A percentile compares a stretch with the other conserved stretches of the same genome.
These are phyloP conservation scores for Nepenthes gracilis DNA, from an alignment of 148 eudicot species.

Conservation along the genomic window DNA sequence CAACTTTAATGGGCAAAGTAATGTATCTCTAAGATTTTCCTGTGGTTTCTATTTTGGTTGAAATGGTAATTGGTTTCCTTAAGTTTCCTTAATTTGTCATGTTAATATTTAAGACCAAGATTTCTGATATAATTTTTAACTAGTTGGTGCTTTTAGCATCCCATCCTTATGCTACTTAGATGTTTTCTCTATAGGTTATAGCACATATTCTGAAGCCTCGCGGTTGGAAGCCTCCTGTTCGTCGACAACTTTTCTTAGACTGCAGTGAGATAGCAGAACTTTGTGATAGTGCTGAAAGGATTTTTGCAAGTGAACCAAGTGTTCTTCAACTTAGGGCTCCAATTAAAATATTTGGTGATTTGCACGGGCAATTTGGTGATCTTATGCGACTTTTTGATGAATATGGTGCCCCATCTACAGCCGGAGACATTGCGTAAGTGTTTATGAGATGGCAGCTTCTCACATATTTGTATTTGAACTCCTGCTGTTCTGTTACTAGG, in stretches of 20 bases:
- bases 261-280: slow-evolving; percentile 98
- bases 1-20: too few species aligned
- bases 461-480: not conserved
- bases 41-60: too few species aligned
- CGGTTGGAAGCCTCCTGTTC: slow-evolving; percentile 99
- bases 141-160: not conserved
- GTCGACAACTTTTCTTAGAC: slow-evolving; percentile 93
- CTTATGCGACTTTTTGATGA: slow-evolving; percentile 98
- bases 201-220: slow-evolving; percentile 95
- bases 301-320: slow-evolving; percentile 90
- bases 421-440: slow-evolving; percentile 96
- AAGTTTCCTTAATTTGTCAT: too few species aligned
- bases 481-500: too few species aligned
- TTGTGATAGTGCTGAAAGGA: slow-evolving; percentile 92
- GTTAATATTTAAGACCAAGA: too few species aligned
- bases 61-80: too few species aligned
- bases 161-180: not conserved
- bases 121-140: not conserved
- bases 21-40: too few species aligned
- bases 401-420: slow-evolving; percentile 99
- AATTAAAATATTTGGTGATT: slow-evolving; percentile 95
- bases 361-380: slow-evolving; percentile 98
- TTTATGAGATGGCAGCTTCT: slow-evolving; percentile 3
- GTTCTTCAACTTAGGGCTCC: slow-evolving; percentile 94
- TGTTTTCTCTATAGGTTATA: slow-evolving; percentile 42